Evolutionary conservation across 306 rosid genomes (phyloP).

Genomic region (Aeschynomene evenia): DNA sequence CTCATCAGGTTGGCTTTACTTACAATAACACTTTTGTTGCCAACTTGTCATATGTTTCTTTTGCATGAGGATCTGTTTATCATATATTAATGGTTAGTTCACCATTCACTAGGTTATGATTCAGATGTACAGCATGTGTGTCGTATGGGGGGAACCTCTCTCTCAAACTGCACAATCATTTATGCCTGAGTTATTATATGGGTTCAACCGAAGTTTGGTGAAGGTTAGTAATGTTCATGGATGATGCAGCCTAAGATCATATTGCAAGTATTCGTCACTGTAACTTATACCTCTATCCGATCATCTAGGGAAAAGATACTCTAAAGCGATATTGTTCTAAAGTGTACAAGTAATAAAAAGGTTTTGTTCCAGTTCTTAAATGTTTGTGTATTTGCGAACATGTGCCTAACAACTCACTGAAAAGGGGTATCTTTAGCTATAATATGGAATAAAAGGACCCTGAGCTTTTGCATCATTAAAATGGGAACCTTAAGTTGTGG

Average conservation of each 20-base stretch:
- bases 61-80: neutral
- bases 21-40: neutral
- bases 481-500: neutral
- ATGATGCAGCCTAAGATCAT: neutral
- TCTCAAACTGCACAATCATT: slow-evolving; percentile 40
- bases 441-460: neutral
- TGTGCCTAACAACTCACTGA: neutral
- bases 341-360: neutral
- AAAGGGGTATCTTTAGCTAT: neutral
- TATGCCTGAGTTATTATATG: slow-evolving; percentile 41
- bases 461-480: neutral
- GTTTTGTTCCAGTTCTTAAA: neutral
- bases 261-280: neutral
- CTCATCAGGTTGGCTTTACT: slow-evolving; percentile 41
- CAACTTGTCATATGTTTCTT: neutral
- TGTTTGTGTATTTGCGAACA: neutral
- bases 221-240: slow-evolving; percentile 35
- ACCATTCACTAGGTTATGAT: slow-evolving; percentile 42
- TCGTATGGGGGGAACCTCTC: slow-evolving; percentile 48
- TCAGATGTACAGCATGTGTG: slow-evolving; percentile 41
- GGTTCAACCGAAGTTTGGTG: slow-evolving; percentile 26
- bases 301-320: too few species aligned
- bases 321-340: too few species aligned
- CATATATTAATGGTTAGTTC: slow-evolving; percentile 11
- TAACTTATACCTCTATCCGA: neutral